These are phyloP conservation scores for Pyricularia sp. DNA, from an alignment of 2,329 filamentous ascomycete genomes.

Conservation along the genomic window DNA sequence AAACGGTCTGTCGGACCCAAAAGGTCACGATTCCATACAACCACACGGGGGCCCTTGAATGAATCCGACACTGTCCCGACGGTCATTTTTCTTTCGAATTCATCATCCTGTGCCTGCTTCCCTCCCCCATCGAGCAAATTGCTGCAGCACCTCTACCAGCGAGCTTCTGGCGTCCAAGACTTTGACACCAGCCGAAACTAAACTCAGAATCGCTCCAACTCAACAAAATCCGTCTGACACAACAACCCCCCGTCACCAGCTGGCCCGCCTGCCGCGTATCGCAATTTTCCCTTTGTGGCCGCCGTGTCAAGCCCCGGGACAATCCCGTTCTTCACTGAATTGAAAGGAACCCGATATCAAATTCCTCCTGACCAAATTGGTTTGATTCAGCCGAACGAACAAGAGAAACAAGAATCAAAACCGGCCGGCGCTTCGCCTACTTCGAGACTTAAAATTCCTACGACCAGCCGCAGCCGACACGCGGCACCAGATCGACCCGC, in stretches of 20 bases:
- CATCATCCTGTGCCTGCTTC: background rate
- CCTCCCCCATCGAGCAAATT: background rate
- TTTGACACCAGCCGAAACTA: constrained; percentile 1
- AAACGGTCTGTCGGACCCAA: background rate
- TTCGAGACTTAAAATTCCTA: background rate
- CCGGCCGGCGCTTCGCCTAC: background rate
- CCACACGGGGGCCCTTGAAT: background rate
- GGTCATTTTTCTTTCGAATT: background rate
- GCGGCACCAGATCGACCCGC: background rate
- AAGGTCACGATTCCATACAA: background rate
- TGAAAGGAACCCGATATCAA: background rate
- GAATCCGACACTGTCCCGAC: background rate
- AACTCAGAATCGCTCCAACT: background rate
- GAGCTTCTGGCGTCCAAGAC: background rate
- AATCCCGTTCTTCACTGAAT: background rate
- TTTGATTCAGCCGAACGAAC: background rate
- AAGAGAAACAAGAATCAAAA: background rate
- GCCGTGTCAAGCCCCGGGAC: background rate
- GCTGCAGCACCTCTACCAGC: background rate
- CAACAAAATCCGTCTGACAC: constrained; percentile 1
- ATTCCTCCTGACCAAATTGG: background rate
- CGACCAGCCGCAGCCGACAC: background rate
- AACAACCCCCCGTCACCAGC: background rate
- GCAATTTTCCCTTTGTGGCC: background rate
- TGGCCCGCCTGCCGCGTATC: background rate